A percentile compares a stretch with the other conserved stretches of the same genome.
These are phyloP conservation scores for Sextonia rubra DNA, from an alignment of 164 flowering plant species.

Conservation along the genomic window DNA sequence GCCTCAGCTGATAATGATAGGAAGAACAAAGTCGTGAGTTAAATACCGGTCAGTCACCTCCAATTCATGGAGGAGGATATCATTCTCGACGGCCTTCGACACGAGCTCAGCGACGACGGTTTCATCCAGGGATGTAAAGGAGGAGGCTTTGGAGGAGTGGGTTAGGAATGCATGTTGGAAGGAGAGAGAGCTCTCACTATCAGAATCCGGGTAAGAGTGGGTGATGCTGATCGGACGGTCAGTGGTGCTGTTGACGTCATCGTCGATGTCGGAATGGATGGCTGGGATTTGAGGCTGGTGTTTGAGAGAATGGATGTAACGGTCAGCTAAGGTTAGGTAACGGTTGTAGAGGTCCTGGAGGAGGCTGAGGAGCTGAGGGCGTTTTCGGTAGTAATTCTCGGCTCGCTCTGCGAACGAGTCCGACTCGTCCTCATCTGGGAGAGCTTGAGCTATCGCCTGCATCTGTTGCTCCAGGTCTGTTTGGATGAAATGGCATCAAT, in stretches of 20 bases:
- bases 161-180: conserved; percentile 29
- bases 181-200: conserved; percentile 61
- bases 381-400: conserved; percentile 66
- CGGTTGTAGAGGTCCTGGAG: conserved; percentile 64
- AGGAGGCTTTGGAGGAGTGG: neutral
- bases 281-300: conserved; percentile 14
- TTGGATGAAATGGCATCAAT: neutral
- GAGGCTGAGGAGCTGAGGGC: conserved; percentile 66
- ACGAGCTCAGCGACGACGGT: conserved; percentile 47
- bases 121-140: neutral
- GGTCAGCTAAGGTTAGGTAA: conserved; percentile 56
- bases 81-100: conserved; percentile 42
- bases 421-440: conserved; percentile 20
- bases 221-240: conserved; percentile 6
- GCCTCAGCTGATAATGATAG: no score
- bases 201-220: conserved; percentile 26
- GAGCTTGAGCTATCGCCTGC: conserved; percentile 25
- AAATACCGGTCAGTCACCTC: conserved; percentile 14
- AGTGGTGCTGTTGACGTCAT: neutral
- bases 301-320: conserved; percentile 44
- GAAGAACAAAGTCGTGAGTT: no score
- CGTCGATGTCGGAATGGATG: conserved; percentile 14
- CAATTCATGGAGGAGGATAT: conserved; percentile 35
- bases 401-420: conserved; percentile 71
- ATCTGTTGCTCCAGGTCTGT: conserved; percentile 55